Percentiles rank a stretch among this genome's conserved stretches.
These are phyloP conservation scores for Apiospora malaysiana DNA, from an alignment of 2,329 filamentous ascomycete genomes.

Conservation along the genomic window DNA sequence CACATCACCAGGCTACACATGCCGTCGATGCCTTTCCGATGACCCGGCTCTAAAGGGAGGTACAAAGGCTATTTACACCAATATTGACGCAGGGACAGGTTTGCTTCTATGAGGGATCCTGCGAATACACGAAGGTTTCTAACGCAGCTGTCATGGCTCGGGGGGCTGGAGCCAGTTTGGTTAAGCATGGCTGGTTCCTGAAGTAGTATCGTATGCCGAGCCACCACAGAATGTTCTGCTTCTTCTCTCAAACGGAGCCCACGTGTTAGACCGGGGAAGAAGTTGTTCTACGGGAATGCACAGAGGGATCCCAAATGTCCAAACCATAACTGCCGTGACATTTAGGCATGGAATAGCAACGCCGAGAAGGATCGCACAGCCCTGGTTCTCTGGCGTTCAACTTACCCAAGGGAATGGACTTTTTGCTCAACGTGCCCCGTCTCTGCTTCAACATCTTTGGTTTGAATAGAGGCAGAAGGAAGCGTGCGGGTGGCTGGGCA, in stretches of 20 bases:
- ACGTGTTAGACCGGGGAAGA: not conserved
- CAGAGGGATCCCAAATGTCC: not conserved
- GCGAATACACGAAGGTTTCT: not conserved
- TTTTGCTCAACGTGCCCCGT: not conserved
- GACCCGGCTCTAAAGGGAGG: not conserved
- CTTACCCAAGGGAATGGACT: not conserved
- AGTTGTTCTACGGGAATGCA: not conserved
- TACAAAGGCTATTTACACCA: not conserved
- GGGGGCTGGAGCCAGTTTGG: not conserved
- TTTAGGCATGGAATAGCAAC: not conserved
- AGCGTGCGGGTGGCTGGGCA: not conserved
- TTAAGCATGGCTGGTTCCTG: not conserved
- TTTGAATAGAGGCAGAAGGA: not conserved
- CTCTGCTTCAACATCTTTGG: not conserved
- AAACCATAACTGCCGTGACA: not conserved
- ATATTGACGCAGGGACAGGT: not conserved
- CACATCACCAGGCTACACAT: not conserved
- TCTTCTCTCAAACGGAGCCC: not conserved
- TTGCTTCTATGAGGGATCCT: not conserved
- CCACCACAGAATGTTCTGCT: constrained; percentile 1
- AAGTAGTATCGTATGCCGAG: not conserved
- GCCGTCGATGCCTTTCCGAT: not conserved
- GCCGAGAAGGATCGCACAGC: not conserved
- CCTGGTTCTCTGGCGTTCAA: not conserved
- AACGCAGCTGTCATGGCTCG: not conserved